Percentiles rank a stretch among this genome's conserved stretches.
phyloP scores from a whole-genome alignment of 2,329 filamentous ascomycete species.

The Fusarium sp. region DNA sequence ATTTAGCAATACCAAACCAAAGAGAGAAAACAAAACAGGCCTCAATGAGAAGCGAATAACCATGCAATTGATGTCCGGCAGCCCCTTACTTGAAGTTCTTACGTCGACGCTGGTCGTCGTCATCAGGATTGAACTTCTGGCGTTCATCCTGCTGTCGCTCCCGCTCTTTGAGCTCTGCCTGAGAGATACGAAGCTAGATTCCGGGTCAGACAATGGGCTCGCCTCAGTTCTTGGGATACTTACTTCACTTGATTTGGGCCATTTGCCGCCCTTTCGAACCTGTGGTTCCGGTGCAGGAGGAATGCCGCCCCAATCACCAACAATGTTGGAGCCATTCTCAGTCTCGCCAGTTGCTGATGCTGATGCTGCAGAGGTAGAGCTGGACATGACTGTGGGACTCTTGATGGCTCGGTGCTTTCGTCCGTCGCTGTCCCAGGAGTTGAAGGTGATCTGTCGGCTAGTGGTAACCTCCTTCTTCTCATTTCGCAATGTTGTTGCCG shows the following conservation, averaged over 20 bases:
- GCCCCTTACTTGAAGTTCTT: conserved; percentile 34
- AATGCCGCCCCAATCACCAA: conserved; percentile 24
- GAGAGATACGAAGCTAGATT: conserved; percentile 32
- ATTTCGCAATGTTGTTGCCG: conserved; percentile 49
- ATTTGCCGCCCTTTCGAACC: conserved; percentile 32
- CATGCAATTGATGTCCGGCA: neutral
- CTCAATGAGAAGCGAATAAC: neutral
- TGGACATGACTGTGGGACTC: conserved; percentile 41
- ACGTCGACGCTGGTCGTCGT: conserved; percentile 15
- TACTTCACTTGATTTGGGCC: conserved; percentile 45
- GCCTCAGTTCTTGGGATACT: neutral
- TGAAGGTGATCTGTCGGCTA: conserved; percentile 38
- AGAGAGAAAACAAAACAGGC: neutral
- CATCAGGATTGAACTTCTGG: conserved; percentile 12
- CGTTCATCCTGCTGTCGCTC: conserved; percentile 10
- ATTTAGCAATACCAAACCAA: neutral
- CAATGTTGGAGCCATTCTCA: conserved; percentile 22
- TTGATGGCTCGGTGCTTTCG: conserved; percentile 41
- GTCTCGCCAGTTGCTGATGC: conserved; percentile 14
- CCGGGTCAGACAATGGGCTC: too few species aligned
- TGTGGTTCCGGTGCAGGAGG: neutral
- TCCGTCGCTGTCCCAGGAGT: conserved; percentile 51
- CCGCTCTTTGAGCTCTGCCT: conserved; percentile 36
- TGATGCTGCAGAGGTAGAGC: conserved; percentile 22
- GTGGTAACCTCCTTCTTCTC: conserved; percentile 10